These are phyloP conservation scores for Aspergillus flavus DNA, from an alignment of 2,329 filamentous ascomycete genomes.

Conservation along the genomic window DNA sequence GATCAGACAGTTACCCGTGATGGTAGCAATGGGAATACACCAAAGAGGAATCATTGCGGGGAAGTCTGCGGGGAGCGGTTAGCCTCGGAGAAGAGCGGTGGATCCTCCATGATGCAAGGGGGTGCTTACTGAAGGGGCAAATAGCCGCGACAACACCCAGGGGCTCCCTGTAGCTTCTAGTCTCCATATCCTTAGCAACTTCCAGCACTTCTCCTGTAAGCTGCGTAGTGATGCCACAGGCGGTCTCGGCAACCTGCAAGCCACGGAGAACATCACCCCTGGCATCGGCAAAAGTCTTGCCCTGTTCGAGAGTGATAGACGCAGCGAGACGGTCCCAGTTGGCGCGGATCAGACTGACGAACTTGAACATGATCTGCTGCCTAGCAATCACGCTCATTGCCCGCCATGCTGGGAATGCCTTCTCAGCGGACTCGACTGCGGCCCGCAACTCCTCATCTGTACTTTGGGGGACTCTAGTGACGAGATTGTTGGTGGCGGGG, in stretches of 20 bases:
- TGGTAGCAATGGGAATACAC: conserved; percentile 66
- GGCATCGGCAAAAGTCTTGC: conserved; percentile 70
- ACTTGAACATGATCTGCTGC: conserved; percentile 70
- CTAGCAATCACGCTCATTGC: conserved; percentile 61
- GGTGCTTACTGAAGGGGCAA: conserved; percentile 63
- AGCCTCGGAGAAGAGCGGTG: conserved; percentile 16
- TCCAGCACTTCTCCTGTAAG: conserved; percentile 68
- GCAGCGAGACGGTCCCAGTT: conserved; percentile 68
- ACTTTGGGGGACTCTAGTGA: conserved; percentile 66
- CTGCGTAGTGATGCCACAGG: conserved; percentile 68
- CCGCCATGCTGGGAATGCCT: conserved; percentile 65
- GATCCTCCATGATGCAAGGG: not conserved
- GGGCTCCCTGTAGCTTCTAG: conserved; percentile 66
- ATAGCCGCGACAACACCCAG: conserved; percentile 67
- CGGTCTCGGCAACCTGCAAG: conserved; percentile 67
- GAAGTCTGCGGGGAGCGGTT: conserved; percentile 54
- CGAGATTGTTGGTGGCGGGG: conserved; percentile 67
- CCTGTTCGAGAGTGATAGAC: conserved; percentile 68
- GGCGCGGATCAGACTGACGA: conserved; percentile 63
- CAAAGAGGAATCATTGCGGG: conserved; percentile 72
- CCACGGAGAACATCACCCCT: conserved; percentile 67
- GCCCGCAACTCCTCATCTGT: conserved; percentile 66
- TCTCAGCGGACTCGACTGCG: conserved; percentile 63
- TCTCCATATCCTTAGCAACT: conserved; percentile 72
- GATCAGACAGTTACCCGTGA: conserved; percentile 66